Base-by-base conservation (phyloP, 2,329 filamentous ascomycete species). In the Xylariaceae sp. region DNA sequence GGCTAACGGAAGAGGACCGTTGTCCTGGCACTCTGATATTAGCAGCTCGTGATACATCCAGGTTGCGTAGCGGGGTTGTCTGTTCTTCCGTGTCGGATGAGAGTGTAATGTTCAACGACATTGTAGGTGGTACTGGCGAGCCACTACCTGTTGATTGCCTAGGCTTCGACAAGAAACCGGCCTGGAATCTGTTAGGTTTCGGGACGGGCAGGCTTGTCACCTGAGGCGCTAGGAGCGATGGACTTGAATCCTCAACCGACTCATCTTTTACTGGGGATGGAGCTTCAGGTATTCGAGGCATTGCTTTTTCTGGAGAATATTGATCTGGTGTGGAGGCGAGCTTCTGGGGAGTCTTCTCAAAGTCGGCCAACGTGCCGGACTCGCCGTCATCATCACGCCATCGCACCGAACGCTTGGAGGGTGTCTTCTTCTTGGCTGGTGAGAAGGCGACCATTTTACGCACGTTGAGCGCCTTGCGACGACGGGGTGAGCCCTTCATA, bases 361-460 rank as follows among this genome's bases (percentile, higher is more conserved):
- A 97, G 69, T 97, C 94, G 9, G 89, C 92, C 50, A 97, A 76
- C 1, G 87, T 86, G 20, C 92, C 92, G 45, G 93, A 85, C 67
- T 95, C 88, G 2, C 87, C 76, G 66, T 84, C 91, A 64, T 97
- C 94, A 65, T 96, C 92, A 53, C 91, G 86, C 94, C 94, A 99
- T 60, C 93, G 84, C 5, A 99, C 93, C 39, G 82, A 87, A 55
- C 92, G 84, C 72, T 91, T 91, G 50, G 76, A 70, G 1, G 86
- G 83, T 8, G 83, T 80, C 71, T 87, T 87, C 73, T 89, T 86
- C 73, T 90, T 96, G 57, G 87, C 86, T 0, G 92, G 91, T 1
- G 91, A 92, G 67, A 95, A 95, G 24, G 84, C 83, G 42, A 96
- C 79, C 10, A 85, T 84, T 73, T 95, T 96, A 56, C 80, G 79